These are phyloP conservation scores for Penicillium longicatenatum DNA, from an alignment of 495 filamentous ascomycete genomes.

Conservation along the genomic window DNA sequence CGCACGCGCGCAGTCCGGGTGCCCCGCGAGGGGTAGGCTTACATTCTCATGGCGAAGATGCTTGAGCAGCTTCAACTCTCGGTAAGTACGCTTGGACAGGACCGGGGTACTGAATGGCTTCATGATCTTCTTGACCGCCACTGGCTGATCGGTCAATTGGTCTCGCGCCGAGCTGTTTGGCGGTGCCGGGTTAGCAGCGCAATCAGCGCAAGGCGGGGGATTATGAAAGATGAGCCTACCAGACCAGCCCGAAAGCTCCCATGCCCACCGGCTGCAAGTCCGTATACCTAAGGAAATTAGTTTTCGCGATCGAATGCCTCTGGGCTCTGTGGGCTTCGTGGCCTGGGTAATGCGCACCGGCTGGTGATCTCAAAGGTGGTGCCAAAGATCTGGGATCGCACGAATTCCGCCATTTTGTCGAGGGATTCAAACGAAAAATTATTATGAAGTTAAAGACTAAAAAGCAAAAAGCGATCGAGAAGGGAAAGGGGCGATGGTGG, in stretches of 20 bases:
- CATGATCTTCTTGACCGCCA: constrained; percentile 99
- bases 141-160: constrained; percentile 91
- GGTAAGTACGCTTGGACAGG: constrained; percentile 93
- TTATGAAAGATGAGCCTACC: constrained; percentile 57
- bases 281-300: constrained; percentile 68
- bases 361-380: constrained; percentile 99
- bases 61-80: constrained; percentile 95
- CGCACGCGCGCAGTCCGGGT: neutral
- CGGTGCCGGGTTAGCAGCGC: constrained; percentile 21
- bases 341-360: constrained; percentile 60
- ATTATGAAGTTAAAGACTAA: neutral
- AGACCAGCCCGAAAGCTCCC: constrained; percentile 97
- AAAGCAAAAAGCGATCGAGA: constrained; percentile 3
- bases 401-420: constrained; percentile 88
- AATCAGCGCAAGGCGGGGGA: constrained; percentile 10
- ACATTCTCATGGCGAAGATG: constrained; percentile 98
- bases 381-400: constrained; percentile 98
- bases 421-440: constrained; percentile 4
- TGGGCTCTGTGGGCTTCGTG: constrained; percentile 1
- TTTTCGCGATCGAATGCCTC: constrained; percentile 15
- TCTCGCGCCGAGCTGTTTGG: constrained; percentile 84
- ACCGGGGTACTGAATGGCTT: constrained; percentile 99
- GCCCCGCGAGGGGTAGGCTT: constrained; percentile 16
- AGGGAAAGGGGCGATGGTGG: constrained; percentile 16
- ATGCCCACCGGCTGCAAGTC: constrained; percentile 98